phyloP scores from a whole-genome alignment of 768 basidiomycete genomes.

The Termitomyces sp. region DNA sequence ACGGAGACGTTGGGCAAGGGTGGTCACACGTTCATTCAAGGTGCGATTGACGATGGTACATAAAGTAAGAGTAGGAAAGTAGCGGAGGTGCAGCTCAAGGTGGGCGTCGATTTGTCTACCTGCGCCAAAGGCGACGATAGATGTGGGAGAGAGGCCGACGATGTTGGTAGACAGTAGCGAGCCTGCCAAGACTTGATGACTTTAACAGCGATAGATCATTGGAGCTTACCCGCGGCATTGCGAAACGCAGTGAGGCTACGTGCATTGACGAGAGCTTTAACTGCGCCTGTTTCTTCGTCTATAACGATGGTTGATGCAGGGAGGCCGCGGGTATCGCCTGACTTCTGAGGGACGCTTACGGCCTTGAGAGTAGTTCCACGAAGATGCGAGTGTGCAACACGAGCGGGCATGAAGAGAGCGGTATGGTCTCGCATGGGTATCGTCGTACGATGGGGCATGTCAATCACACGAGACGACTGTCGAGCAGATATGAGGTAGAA shows the following conservation, averaged over 20 bases:
- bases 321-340: slow-evolving; percentile 46
- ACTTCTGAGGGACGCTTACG: slow-evolving; percentile 60
- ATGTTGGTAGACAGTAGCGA: slow-evolving; percentile 62
- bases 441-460: slow-evolving; percentile 55
- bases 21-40: slow-evolving; percentile 37
- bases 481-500: slow-evolving; percentile 43
- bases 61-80: slow-evolving; percentile 44
- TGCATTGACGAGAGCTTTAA: slow-evolving; percentile 78
- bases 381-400: slow-evolving; percentile 27
- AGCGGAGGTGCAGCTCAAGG: slow-evolving; percentile 51
- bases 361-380: slow-evolving; percentile 68
- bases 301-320: slow-evolving; percentile 60
- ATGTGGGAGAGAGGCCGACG: slow-evolving; percentile 37
- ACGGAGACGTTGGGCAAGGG: slow-evolving; percentile 25
- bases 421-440: slow-evolving; percentile 51
- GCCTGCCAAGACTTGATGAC: slow-evolving; percentile 29
- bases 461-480: slow-evolving; percentile 14
- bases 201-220: not conserved
- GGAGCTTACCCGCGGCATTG: slow-evolving; percentile 65
- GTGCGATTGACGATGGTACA: slow-evolving; percentile 66
- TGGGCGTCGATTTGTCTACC: slow-evolving; percentile 69
- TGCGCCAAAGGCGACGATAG: slow-evolving; percentile 63
- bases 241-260: slow-evolving; percentile 70
- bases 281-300: slow-evolving; percentile 60
- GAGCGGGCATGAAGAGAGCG: slow-evolving; percentile 80